Percentiles rank a stretch among this genome's conserved stretches.
Evolutionary conservation across 2,329 filamentous ascomycete species (phyloP).

Genomic region (Colletotrichum shisoi): DNA sequence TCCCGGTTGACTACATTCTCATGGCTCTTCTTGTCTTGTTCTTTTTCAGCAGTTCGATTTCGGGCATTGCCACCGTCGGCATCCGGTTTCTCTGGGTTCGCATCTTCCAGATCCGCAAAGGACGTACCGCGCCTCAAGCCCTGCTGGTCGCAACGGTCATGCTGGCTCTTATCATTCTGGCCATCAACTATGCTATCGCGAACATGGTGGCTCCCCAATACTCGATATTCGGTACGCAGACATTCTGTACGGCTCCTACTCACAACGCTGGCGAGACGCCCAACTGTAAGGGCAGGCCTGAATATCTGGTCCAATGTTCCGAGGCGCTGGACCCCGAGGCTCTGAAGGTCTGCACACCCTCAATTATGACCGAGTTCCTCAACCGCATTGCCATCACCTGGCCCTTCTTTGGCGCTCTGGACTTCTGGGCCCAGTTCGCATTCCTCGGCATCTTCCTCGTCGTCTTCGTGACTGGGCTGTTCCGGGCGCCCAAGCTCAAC

Average conservation of each 20-base stretch:
- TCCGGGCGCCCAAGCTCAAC: constrained; percentile 81
- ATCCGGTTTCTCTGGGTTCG: constrained; percentile 96
- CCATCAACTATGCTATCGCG: constrained; percentile 89
- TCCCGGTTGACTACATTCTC: constrained; percentile 90
- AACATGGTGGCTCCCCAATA: constrained; percentile 98
- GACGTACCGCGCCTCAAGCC: constrained; percentile 89
- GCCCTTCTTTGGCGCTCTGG: constrained; percentile 90
- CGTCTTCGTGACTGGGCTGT: constrained; percentile 78
- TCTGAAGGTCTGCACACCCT: constrained; percentile 85
- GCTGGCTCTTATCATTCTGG: constrained; percentile 86
- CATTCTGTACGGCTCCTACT: constrained; percentile 78
- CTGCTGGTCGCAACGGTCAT: constrained; percentile 90
- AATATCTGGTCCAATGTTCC: constrained; percentile 81
- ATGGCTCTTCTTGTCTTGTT: constrained; percentile 85
- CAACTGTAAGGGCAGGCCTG: constrained; percentile 75
- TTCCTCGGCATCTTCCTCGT: constrained; percentile 86
- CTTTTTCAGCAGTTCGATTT: constrained; percentile 87
- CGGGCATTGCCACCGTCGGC: constrained; percentile 84
- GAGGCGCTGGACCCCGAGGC: constrained; percentile 77
- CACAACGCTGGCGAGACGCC: constrained; percentile 70
- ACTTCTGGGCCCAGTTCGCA: constrained; percentile 95
- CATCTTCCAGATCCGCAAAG: constrained; percentile 89
- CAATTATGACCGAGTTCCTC: constrained; percentile 88
- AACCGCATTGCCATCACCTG: constrained; percentile 93
- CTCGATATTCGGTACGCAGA: constrained; percentile 91